Evolutionary conservation across 176 grass and related monocot genomes (phyloP).

Genomic region (Musa acuminata): DNA sequence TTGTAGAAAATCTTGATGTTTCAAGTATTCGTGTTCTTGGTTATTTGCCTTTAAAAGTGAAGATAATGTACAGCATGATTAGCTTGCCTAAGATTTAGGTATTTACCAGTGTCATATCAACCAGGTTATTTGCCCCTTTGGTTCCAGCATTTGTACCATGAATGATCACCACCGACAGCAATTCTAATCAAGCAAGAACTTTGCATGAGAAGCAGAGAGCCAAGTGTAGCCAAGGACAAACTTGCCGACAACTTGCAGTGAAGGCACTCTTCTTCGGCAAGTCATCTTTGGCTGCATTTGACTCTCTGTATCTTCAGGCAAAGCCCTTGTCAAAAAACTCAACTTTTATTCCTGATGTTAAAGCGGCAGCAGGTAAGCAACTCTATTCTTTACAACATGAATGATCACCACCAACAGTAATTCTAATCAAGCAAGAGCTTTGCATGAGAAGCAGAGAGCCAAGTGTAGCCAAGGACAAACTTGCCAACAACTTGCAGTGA

Average conservation of each 20-base stretch:
- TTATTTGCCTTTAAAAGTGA: no score
- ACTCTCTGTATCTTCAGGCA: constrained; percentile 11
- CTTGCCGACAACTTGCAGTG: neutral
- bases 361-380: neutral
- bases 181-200: constrained; percentile 1
- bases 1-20: no score
- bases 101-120: no score
- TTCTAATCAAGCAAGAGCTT: constrained; percentile 5
- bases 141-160: no score
- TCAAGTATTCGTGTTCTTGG: no score
- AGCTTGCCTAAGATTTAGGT: no score
- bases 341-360: neutral
- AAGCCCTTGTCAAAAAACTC: neutral
- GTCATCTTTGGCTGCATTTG: constrained; percentile 23
- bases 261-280: neutral
- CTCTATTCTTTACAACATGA: neutral
- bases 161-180: neutral
- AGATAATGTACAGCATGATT: no score
- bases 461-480: constrained; percentile 25
- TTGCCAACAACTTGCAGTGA: neutral
- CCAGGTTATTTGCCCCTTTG: no score
- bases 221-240: constrained; percentile 22
- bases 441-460: constrained; percentile 18
- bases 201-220: constrained; percentile 20
- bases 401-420: neutral